phyloP scores from a whole-genome alignment of 106 monocot genomes.

The Dactylorhiza incarnata region DNA sequence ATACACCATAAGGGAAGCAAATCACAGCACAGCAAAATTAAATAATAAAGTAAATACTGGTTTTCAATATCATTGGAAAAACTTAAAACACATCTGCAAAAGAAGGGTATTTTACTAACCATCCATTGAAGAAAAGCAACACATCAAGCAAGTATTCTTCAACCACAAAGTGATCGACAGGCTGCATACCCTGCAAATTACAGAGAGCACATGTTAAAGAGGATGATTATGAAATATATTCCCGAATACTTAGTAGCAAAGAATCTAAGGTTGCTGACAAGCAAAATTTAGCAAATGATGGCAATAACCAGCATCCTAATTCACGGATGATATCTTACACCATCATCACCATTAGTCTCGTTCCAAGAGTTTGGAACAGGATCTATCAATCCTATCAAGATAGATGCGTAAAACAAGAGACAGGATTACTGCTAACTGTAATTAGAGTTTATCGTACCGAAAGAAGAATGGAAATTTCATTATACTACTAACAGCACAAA shows the following conservation, averaged over 20 bases:
- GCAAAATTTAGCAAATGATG: not conserved
- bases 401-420: not conserved
- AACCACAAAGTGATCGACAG: constrained; percentile 86
- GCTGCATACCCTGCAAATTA: constrained; percentile 68
- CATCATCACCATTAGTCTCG: not conserved
- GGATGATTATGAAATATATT: not conserved
- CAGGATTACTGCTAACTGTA: not conserved
- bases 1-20: not conserved
- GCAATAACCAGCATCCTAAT: not conserved
- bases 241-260: not conserved
- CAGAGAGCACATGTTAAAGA: not conserved
- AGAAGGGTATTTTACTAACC: constrained; percentile 37
- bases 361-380: not conserved
- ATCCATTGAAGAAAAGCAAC: constrained; percentile 96
- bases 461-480: not conserved
- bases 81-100: not conserved
- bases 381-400: not conserved
- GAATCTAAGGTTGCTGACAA: not conserved
- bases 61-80: not conserved
- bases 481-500: not conserved
- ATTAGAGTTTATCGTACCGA: not conserved
- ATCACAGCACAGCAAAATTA: not conserved
- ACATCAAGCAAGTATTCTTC: constrained; percentile 96
- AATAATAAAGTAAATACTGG: not conserved
- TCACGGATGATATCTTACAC: not conserved